Percentiles rank a stretch among this genome's conserved stretches.
phyloP scores from a whole-genome alignment of 2,329 filamentous ascomycete species.

The Talaromyces sp. region DNA sequence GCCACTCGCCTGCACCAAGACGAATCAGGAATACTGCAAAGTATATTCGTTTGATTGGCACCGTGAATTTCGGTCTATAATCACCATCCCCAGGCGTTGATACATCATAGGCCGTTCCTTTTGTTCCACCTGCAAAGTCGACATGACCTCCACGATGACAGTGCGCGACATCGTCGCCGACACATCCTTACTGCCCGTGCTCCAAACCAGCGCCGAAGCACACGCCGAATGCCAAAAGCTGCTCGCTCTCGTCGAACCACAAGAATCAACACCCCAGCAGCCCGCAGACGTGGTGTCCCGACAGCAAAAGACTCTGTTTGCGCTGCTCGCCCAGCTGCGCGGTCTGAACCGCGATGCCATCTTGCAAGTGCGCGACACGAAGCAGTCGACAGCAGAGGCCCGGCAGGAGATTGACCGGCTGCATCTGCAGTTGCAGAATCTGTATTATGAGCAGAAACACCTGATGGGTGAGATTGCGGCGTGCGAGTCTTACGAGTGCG shows the following conservation, averaged over 20 bases:
- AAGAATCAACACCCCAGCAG: conserved; percentile 38
- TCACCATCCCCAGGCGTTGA: no score
- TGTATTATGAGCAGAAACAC: conserved; percentile 94
- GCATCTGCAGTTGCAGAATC: conserved; percentile 87
- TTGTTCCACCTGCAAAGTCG: no score
- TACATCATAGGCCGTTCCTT: no score
- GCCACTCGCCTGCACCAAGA: not conserved
- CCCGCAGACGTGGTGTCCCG: conserved; percentile 60
- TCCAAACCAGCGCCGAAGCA: conserved; percentile 68
- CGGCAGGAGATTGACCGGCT: conserved; percentile 86
- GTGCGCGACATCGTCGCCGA: conserved; percentile 59
- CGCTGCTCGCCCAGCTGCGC: conserved; percentile 73
- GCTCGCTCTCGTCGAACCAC: conserved; percentile 52
- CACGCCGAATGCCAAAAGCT: conserved; percentile 64
- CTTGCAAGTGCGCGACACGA: conserved; percentile 77
- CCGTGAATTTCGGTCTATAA: not conserved
- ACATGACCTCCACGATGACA: conserved; percentile 40
- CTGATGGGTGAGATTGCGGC: conserved; percentile 83
- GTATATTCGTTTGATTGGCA: not conserved
- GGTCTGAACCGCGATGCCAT: conserved; percentile 78
- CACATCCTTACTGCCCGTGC: conserved; percentile 60
- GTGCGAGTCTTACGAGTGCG: conserved; percentile 87
- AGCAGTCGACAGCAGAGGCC: conserved; percentile 77
- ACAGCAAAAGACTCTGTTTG: conserved; percentile 73
- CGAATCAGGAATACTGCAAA: not conserved